Conservation (phyloP, 2,329 filamentous ascomycete species). For the Chaetomiaceae sp. region DNA sequence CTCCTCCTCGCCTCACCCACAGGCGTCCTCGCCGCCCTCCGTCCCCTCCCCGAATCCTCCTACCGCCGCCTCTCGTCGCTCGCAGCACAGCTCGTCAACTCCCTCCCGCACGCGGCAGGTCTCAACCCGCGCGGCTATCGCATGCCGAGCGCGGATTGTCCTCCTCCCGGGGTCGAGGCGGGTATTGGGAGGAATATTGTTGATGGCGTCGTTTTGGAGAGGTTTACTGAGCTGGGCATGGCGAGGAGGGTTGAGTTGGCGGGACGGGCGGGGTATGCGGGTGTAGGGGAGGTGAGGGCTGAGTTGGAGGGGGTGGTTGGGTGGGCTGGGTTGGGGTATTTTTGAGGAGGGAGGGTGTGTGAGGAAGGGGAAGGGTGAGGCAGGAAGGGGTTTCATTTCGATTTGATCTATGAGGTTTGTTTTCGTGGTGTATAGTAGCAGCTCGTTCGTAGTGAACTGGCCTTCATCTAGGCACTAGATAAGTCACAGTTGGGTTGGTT, state of each 20-base stretch:
- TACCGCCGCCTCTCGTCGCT: constrained; percentile 83
- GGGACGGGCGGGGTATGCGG: constrained; percentile 65
- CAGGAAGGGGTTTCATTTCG: no score
- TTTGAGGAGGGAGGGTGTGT: constrained; percentile 27
- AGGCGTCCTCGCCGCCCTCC: constrained; percentile 72
- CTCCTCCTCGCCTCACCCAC: constrained; percentile 71
- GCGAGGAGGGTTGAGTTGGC: constrained; percentile 69
- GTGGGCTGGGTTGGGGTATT: constrained; percentile 59
- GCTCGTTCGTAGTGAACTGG: no score
- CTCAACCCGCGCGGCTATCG: constrained; percentile 82
- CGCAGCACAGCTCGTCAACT: constrained; percentile 71
- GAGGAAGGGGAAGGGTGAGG: not conserved
- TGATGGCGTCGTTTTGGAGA: constrained; percentile 69
- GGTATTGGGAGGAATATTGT: constrained; percentile 63
- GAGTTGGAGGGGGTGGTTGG: constrained; percentile 63
- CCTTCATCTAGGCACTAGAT: no score
- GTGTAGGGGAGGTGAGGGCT: constrained; percentile 61
- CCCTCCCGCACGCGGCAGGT: constrained; percentile 70
- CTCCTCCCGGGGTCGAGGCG: constrained; percentile 50
- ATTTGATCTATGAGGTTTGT: no score
- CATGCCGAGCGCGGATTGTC: constrained; percentile 41
- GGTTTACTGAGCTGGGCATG: constrained; percentile 72
- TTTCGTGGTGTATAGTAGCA: no score
- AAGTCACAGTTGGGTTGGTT: no score
- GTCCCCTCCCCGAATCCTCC: constrained; percentile 69